These are phyloP conservation scores for Alliaria petiolata DNA, from an alignment of 345 rosid species.

Conservation along the genomic window DNA sequence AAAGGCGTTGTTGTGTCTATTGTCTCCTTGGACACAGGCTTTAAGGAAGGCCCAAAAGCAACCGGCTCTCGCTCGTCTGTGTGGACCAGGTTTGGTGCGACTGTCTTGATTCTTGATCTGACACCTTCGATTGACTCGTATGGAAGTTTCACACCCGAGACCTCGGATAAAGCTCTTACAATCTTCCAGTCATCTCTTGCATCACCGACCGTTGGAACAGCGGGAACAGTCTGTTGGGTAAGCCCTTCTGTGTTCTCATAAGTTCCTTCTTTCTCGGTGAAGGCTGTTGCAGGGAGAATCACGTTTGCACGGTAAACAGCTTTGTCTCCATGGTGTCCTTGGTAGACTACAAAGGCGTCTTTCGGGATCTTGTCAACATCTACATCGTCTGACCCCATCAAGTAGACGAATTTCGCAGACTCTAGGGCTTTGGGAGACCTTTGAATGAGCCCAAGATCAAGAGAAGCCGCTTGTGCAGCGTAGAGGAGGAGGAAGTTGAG, in stretches of 20 bases:
- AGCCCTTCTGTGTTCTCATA: constrained; percentile 92
- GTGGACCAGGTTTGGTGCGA: constrained; percentile 77
- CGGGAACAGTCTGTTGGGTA: constrained; percentile 79
- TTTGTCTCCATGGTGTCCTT: constrained; percentile 93
- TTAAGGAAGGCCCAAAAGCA: constrained; percentile 55
- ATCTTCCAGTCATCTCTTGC: constrained; percentile 97
- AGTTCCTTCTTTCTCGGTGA: constrained; percentile 88
- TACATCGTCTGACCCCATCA: constrained; percentile 94
- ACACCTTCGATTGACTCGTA: constrained; percentile 62
- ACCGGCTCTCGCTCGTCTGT: constrained; percentile 78
- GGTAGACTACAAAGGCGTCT: constrained; percentile 89
- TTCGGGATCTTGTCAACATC: constrained; percentile 68
- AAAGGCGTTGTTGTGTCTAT: constrained; percentile 53
- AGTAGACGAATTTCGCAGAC: constrained; percentile 75
- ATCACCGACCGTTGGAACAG: constrained; percentile 95
- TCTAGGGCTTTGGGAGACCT: constrained; percentile 57
- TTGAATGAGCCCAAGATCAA: constrained; percentile 92
- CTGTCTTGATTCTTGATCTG: constrained; percentile 59
- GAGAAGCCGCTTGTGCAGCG: constrained; percentile 97
- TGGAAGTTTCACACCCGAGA: constrained; percentile 63
- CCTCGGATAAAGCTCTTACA: constrained; percentile 81
- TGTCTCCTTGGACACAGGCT: constrained; percentile 36
- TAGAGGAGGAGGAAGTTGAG: constrained; percentile 70
- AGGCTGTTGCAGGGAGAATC: constrained; percentile 85
- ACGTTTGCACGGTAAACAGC: constrained; percentile 86